Evolutionary conservation across 768 basidiomycete genomes (phyloP), one percentile per base, ranked within the genome.

Genomic region (Hericium coralloides): DNA sequence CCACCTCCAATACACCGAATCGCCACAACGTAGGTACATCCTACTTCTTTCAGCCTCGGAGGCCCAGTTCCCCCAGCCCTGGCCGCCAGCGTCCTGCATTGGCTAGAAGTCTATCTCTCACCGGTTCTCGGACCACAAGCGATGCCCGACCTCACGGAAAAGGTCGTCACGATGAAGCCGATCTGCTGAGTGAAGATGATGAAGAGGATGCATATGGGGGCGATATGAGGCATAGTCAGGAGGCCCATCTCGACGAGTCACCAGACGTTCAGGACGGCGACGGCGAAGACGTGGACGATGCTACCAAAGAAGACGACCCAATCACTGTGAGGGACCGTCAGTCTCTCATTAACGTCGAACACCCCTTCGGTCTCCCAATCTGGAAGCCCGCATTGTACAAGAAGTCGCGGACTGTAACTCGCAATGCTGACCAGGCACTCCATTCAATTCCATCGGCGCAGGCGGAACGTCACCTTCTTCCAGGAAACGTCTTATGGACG

Each of bases 371-470:
- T 76, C 78, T 99, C 58, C 95, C 92, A 39, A 98, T 99, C 68
- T 99, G 97, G 97, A 99, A 99, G 70, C 97, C 97, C 20, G 97
- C 97, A 0, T 72, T 99, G 57, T 99, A 99, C 83, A 94, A 95
- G 73, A 99, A 99, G 69, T 89, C 90, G 36, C 87, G 97, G 36
- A 92, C 95, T 2, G 91, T 99, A 64, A 98, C 95, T 51, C 91
- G 95, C 52, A 83, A 93, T 72, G 97, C 97, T 38, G 97, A 99
- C 70, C 85, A 89, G 58, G 97, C 90, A 0, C 81, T 99, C 4
- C 97, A 99, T 68, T 82, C 89, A 12, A 79, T 91, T 31, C 97
- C 97, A 2, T 95, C 92, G 18, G 89, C 92, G 2, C 90, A 93
- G 60, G 93, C 91, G 2, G 93, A 95, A 65, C 84, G 92, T 26